These are phyloP conservation scores for Ustulina deusta DNA, from an alignment of 2,329 filamentous ascomycete species.

Conservation along the genomic window DNA sequence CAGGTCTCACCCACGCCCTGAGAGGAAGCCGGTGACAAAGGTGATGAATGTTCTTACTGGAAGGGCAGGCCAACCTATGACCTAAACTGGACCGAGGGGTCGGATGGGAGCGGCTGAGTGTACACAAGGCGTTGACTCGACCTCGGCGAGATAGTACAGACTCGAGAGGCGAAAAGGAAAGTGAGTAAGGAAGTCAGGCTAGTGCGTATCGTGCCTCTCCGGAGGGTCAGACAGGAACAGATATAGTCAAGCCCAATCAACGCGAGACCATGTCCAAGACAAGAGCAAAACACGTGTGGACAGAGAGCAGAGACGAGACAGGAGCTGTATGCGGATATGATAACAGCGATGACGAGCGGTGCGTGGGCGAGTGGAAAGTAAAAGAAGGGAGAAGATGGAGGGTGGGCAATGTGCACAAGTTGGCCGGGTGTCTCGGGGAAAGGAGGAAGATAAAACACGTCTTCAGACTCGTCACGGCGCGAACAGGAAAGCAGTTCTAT, in stretches of 20 bases:
- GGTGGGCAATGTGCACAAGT: constrained; percentile 28
- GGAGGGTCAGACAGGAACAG: constrained; percentile 35
- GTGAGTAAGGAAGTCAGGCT: constrained; percentile 19
- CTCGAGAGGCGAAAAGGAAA: constrained; percentile 16
- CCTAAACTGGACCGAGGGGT: constrained; percentile 13
- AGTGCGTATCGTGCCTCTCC: constrained; percentile 21
- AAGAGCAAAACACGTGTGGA: constrained; percentile 28
- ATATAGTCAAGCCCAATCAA: constrained; percentile 37
- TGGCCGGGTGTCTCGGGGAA: constrained; percentile 32
- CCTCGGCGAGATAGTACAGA: constrained; percentile 30
- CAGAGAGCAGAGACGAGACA: constrained; percentile 26
- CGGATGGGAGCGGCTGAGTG: constrained; percentile 15
- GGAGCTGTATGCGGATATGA: constrained; percentile 21
- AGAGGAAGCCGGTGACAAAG: constrained; percentile 9
- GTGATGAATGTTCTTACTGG: constrained; percentile 37
- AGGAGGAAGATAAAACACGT: constrained; percentile 33
- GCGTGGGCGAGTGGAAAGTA: constrained; percentile 26
- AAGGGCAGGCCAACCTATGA: constrained; percentile 16
- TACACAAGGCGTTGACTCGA: constrained; percentile 38
- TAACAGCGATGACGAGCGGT: constrained; percentile 14
- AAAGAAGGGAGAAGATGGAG: constrained; percentile 30
- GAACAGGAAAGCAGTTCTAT: constrained; percentile 18
- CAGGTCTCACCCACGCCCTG: constrained; percentile 1
- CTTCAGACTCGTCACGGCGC: constrained; percentile 29
- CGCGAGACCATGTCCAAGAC: constrained; percentile 33